phyloP scores from a whole-genome alignment of 805 yeast species.

The Zygoascus bituminiphila region DNA sequence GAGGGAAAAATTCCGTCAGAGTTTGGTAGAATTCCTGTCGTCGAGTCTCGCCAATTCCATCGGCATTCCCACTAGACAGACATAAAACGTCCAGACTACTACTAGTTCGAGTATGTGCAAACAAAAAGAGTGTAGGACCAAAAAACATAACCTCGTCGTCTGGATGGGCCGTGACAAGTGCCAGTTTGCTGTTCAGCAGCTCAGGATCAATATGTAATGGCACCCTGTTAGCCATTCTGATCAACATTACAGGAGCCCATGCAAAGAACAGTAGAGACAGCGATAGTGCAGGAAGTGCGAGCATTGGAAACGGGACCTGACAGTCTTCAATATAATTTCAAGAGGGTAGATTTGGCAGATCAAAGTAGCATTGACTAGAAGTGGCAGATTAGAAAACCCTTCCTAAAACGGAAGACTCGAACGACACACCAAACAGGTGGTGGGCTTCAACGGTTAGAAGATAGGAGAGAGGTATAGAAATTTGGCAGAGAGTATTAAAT shows the following conservation, averaged over 20 bases:
- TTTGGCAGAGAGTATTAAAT: too few species aligned
- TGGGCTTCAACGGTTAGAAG: too few species aligned
- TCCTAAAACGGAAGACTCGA: too few species aligned
- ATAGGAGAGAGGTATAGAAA: too few species aligned
- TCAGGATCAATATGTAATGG: conserved; percentile 10
- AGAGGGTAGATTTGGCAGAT: too few species aligned
- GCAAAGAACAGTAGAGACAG: background rate
- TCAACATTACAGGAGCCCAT: conserved; percentile 13
- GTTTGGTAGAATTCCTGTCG: conserved; percentile 43
- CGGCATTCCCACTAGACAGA: conserved; percentile 70
- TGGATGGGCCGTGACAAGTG: conserved; percentile 80
- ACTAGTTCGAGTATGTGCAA: conserved; percentile 38
- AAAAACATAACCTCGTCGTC: conserved; percentile 99
- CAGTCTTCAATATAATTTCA: too few species aligned
- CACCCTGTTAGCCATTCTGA: conserved; percentile 4
- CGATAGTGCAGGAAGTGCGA: background rate
- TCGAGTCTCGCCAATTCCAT: conserved; percentile 62
- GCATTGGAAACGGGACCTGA: too few species aligned
- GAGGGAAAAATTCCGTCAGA: conserved; percentile 32
- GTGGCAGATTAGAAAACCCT: too few species aligned
- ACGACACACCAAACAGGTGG: too few species aligned
- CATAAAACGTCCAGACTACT: conserved; percentile 56
- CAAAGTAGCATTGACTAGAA: too few species aligned
- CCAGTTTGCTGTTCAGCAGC: conserved; percentile 20
- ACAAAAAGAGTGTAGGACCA: conserved; percentile 61